These are phyloP conservation scores for Hevea brasiliensis DNA, from an alignment of 345 rosid genomes.

Conservation along the genomic window DNA sequence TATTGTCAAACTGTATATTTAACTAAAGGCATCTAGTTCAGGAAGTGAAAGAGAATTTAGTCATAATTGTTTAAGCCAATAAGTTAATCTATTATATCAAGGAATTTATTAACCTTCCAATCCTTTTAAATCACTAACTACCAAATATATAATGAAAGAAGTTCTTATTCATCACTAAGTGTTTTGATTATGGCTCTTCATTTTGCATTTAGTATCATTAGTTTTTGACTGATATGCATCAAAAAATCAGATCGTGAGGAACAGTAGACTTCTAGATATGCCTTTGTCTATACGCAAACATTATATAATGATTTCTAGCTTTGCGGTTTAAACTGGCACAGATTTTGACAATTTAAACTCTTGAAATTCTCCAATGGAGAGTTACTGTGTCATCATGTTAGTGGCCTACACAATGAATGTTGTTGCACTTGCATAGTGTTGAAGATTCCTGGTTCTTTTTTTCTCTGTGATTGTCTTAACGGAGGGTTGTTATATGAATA, in stretches of 20 bases:
- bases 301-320: slow-evolving; percentile 14
- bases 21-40: neutral
- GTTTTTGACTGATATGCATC: slow-evolving; percentile 27
- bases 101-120: neutral
- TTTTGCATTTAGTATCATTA: slow-evolving; percentile 20
- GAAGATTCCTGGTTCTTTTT: slow-evolving; percentile 19
- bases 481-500: slow-evolving; percentile 32
- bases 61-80: slow-evolving; percentile 2
- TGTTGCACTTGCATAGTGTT: slow-evolving; percentile 9
- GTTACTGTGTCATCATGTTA: slow-evolving; percentile 17
- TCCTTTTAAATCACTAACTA: slow-evolving; percentile 2
- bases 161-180: neutral
- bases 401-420: slow-evolving; percentile 20
- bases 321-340: slow-evolving; percentile 29
- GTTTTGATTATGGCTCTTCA: neutral
- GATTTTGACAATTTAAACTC: slow-evolving; percentile 19
- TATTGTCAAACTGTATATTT: neutral
- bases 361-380: slow-evolving; percentile 9
- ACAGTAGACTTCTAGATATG: slow-evolving; percentile 16
- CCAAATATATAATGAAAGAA: slow-evolving; percentile 5
- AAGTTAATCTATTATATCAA: neutral
- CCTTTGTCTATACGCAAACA: slow-evolving; percentile 27
- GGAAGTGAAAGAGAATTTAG: neutral
- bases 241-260: slow-evolving; percentile 17
- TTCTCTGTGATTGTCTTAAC: slow-evolving; percentile 18